Evolutionary conservation across 768 basidiomycete species (phyloP).

Genomic region (Omphalotus guepiniiformis): DNA sequence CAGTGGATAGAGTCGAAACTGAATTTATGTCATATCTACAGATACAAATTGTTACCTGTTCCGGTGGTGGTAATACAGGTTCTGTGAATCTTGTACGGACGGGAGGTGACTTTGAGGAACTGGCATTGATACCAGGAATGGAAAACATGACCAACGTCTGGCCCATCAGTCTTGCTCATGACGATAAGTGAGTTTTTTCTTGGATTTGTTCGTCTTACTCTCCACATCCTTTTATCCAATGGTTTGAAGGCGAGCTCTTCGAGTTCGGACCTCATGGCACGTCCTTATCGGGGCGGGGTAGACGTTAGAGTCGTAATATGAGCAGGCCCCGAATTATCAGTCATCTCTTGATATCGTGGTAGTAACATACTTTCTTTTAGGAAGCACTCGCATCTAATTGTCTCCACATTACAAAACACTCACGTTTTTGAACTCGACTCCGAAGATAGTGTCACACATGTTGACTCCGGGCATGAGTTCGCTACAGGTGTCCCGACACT

Average conservation of each 20-base stretch:
- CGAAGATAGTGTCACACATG: constrained; percentile 36
- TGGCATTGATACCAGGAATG: constrained; percentile 55
- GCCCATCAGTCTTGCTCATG: constrained; percentile 46
- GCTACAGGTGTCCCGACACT: constrained; percentile 51
- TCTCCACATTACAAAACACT: constrained; percentile 55
- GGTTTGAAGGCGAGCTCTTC: too few species aligned
- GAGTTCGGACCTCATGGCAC: too few species aligned
- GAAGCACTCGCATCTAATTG: constrained; percentile 49
- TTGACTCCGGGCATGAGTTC: constrained; percentile 37
- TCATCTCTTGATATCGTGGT: background rate
- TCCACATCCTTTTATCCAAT: too few species aligned
- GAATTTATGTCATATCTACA: constrained; percentile 21
- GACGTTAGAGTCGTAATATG: too few species aligned
- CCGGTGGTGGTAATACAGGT: constrained; percentile 75
- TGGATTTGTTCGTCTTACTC: background rate
- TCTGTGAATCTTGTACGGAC: constrained; percentile 73
- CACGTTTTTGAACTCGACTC: constrained; percentile 49
- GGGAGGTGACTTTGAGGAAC: constrained; percentile 75
- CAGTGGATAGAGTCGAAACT: background rate
- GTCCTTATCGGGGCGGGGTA: too few species aligned
- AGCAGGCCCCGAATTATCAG: background rate
- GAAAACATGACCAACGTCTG: constrained; percentile 56
- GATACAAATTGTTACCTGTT: constrained; percentile 84
- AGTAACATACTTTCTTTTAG: constrained; percentile 27
- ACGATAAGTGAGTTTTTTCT: constrained; percentile 41